Evolutionary conservation across 352 stramenopile genomes (phyloP), one percentile per base, ranked within the genome.

Genomic region (Phytopythium mirpurense): DNA sequence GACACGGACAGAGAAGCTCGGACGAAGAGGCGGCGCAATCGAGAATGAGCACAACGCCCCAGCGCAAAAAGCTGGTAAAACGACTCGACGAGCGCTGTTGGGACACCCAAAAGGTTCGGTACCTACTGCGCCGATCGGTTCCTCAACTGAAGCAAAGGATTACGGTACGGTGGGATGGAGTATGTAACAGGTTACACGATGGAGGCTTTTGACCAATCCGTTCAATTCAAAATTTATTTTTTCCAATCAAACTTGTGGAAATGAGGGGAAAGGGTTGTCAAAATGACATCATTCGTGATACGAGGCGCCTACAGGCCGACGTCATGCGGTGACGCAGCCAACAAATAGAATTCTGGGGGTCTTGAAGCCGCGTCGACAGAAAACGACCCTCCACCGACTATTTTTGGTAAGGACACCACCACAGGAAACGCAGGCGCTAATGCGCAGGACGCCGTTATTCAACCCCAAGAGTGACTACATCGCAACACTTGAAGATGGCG

Each of bases 241-340:
- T 11, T 26, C 24, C 52, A 44, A 49, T 27, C 16, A 27, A n/a
- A n/a, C n/a, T n/a, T n/a, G n/a, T n/a, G n/a, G n/a, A n/a, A n/a
- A n/a, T n/a, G n/a, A n/a, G n/a, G n/a, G 38, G 26, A 23, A 36
- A 21, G 38, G 21, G 40, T 16, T 26, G 35, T 32, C 32, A 27
- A 19, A 59, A 62, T 67, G 56, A 67, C 60, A 60, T 67, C 60
- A 67, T 63, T 54, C 19, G 24, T 14, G 21, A 52, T 34, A 36
- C 16, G 15, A 12, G 35, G 24, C 24, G 5, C 15, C 41, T 43
- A 43, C 37, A 26, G 5, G 27, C 16, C 38, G 43, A 51, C 56
- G 60, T 67, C 56, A 67, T 67, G 45, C 38, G 51, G 62, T 67
- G 60, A 67, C 56, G 60, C 60, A 16, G 38, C 23, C 3, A 7